Conservation (phyloP, 192 early-diverging fungal species). For the Entomortierella lignicola region DNA sequence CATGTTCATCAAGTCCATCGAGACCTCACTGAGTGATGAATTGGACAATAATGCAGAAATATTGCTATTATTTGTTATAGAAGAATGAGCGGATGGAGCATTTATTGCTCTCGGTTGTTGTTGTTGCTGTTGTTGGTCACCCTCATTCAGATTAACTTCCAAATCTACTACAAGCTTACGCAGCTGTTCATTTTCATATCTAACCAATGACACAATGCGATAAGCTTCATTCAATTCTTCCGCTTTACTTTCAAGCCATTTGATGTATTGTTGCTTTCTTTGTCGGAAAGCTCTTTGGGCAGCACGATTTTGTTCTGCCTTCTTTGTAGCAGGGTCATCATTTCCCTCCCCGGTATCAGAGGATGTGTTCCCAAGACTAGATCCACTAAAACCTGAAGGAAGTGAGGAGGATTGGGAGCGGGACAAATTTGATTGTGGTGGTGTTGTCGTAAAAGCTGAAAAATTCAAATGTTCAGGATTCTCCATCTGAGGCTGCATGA, state of each 20-base stretch:
- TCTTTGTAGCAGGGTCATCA: conserved; percentile 55
- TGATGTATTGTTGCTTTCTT: conserved; percentile 82
- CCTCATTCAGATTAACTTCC: background rate
- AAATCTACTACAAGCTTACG: conserved; percentile 17
- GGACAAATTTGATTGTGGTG: no score
- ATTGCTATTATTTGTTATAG: background rate
- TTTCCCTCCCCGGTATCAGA: background rate
- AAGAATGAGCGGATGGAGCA: background rate
- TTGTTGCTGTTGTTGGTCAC: background rate
- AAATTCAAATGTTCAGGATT: no score
- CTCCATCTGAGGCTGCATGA: no score
- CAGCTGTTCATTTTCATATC: conserved; percentile 29
- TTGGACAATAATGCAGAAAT: no score
- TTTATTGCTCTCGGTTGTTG: no score
- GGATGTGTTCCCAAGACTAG: no score
- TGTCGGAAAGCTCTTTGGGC: conserved; percentile 92
- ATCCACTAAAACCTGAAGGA: no score
- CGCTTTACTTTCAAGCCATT: conserved; percentile 79
- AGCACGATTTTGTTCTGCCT: conserved; percentile 91
- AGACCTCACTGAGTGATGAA: conserved; percentile 9
- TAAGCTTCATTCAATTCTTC: conserved; percentile 65
- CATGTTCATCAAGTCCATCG: conserved; percentile 25
- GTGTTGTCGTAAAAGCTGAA: no score
- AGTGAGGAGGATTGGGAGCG: no score
- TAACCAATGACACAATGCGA: conserved; percentile 26